phyloP scores from a whole-genome alignment of 2,329 filamentous ascomycete species.

The Hypoxylon sp. region DNA sequence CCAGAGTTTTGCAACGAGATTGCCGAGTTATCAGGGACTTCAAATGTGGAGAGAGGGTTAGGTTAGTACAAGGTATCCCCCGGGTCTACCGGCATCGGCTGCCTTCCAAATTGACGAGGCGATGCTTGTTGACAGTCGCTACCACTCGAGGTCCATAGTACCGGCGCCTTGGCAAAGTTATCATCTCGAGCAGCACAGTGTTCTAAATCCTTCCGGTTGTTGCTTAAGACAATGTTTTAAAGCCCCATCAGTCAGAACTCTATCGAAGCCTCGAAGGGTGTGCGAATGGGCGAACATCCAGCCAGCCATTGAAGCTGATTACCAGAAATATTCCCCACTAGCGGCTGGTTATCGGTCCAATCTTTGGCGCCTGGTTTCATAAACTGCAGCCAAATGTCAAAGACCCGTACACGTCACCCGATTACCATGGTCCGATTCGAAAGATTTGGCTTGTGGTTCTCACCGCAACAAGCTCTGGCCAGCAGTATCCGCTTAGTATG shows the following conservation, averaged over 20 bases:
- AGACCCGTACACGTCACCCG: conserved; percentile 40
- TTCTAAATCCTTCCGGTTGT: conserved; percentile 13
- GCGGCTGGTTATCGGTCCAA: conserved; percentile 22
- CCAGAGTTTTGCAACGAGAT: conserved; percentile 31
- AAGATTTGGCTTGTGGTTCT: conserved; percentile 37
- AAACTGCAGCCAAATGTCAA: conserved; percentile 28
- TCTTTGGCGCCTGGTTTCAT: conserved; percentile 23
- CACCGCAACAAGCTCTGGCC: conserved; percentile 44
- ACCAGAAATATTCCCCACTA: conserved; percentile 1
- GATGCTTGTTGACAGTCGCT: conserved; percentile 27
- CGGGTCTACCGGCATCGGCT: conserved; percentile 39
- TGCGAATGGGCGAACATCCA: conserved; percentile 15
- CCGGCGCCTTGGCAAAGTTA: conserved; percentile 33
- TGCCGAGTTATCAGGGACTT: conserved; percentile 37
- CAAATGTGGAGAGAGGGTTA: conserved; percentile 45
- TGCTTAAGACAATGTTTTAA: conserved; percentile 16
- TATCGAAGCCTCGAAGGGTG: conserved; percentile 16
- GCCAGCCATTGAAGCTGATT: conserved; percentile 2
- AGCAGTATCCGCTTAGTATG: conserved; percentile 29
- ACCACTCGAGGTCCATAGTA: conserved; percentile 27
- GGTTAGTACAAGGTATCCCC: conserved; percentile 32
- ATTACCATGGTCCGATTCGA: conserved; percentile 24
- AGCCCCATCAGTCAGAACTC: conserved; percentile 32
- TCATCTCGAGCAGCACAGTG: conserved; percentile 21
- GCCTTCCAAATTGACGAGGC: conserved; percentile 33